These are phyloP conservation scores for Septoria linicola DNA, from an alignment of 2,329 filamentous ascomycete species.

Conservation along the genomic window DNA sequence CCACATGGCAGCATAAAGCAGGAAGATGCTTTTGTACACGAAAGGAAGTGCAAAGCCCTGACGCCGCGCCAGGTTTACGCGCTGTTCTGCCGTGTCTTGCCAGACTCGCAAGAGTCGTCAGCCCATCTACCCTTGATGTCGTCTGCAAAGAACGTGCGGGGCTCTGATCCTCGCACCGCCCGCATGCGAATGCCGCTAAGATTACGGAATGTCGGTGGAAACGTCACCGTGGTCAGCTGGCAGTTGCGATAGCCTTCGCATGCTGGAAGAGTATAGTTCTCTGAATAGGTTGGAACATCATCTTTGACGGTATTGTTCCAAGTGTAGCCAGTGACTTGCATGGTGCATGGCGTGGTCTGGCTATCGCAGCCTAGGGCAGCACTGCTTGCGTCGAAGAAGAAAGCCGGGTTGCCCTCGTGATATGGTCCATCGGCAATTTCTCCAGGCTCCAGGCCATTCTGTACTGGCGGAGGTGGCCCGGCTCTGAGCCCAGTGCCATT, in stretches of 20 bases:
- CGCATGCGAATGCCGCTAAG: slow-evolving; percentile 52
- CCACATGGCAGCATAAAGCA: no score
- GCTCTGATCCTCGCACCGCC: slow-evolving; percentile 42
- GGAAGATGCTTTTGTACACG: no score
- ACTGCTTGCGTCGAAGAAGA: slow-evolving; percentile 53
- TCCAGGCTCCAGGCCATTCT: slow-evolving; percentile 39
- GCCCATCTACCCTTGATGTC: slow-evolving; percentile 51
- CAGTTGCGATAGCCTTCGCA: slow-evolving; percentile 46
- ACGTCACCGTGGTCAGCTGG: slow-evolving; percentile 44
- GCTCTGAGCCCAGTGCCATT: slow-evolving; percentile 30
- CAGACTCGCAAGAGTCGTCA: slow-evolving; percentile 52
- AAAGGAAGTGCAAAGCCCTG: no score
- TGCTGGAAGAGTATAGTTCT: slow-evolving; percentile 43
- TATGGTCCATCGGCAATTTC: slow-evolving; percentile 50
- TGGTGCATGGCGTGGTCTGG: slow-evolving; percentile 40
- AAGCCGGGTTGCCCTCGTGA: slow-evolving; percentile 43
- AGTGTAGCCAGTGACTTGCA: slow-evolving; percentile 49
- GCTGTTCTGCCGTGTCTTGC: slow-evolving; percentile 58
- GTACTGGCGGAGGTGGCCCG: slow-evolving; percentile 9
- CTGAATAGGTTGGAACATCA: slow-evolving; percentile 38
- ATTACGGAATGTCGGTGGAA: slow-evolving; percentile 43
- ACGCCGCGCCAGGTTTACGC: neutral
- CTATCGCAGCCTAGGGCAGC: slow-evolving; percentile 52
- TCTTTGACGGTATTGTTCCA: slow-evolving; percentile 41
- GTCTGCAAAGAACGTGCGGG: slow-evolving; percentile 50